Percentiles rank a stretch among this genome's conserved stretches.
Conservation (phyloP, 805 yeast genomes). For the Groenewaldozyma tartarivorans region DNA sequence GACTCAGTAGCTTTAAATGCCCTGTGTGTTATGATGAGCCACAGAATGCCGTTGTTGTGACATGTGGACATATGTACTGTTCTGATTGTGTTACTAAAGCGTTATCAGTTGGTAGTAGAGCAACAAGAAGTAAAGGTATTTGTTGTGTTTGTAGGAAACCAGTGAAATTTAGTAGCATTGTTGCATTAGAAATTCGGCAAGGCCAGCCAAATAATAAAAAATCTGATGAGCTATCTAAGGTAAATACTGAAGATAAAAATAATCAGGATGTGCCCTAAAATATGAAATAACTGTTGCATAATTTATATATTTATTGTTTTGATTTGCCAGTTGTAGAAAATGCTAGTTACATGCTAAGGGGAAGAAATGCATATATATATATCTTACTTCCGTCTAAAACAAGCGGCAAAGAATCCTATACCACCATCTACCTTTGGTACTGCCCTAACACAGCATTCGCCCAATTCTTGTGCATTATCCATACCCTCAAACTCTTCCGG, state of each 20-base stretch:
- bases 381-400: conserved; percentile 50
- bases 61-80: conserved; percentile 32
- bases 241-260: no score
- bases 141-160: conserved; percentile 28
- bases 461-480: conserved; percentile 40
- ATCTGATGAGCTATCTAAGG: no score
- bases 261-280: no score
- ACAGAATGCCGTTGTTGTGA: conserved; percentile 23
- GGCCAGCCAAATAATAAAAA: no score
- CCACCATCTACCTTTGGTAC: conserved; percentile 90
- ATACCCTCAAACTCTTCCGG: conserved; percentile 45
- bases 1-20: conserved; percentile 18
- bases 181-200: conserved; percentile 22
- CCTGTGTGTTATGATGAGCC: conserved; percentile 30
- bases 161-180: conserved; percentile 21
- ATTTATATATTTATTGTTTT: neutral
- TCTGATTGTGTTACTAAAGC: conserved; percentile 27
- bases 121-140: conserved; percentile 22
- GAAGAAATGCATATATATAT: no score
- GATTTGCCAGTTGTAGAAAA: no score
- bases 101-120: conserved; percentile 18
- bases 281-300: no score
- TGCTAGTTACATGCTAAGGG: no score
- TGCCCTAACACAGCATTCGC: conserved; percentile 82
- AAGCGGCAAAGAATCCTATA: conserved; percentile 96